These are phyloP conservation scores for Cardamine chenopodiifolia DNA, from an alignment of 345 rosid species.

Conservation along the genomic window DNA sequence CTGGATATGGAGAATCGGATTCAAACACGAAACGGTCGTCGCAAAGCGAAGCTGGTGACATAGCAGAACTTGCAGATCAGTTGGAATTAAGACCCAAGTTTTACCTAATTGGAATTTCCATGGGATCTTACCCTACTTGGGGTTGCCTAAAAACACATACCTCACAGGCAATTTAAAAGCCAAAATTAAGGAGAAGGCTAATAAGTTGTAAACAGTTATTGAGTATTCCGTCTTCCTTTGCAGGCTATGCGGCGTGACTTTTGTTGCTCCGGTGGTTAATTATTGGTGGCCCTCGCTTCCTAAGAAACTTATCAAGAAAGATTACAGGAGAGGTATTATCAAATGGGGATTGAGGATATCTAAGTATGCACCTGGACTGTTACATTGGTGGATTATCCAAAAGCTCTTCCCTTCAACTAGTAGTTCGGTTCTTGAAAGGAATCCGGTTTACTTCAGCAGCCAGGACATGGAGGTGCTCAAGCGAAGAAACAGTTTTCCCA, in stretches of 20 bases:
- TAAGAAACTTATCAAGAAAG: conserved; percentile 52
- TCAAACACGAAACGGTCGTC: conserved; percentile 58
- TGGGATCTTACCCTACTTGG: conserved; percentile 91
- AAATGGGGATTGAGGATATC: conserved; percentile 61
- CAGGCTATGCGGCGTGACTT: conserved; percentile 82
- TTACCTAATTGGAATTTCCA: conserved; percentile 75
- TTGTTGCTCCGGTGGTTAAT: conserved; percentile 76
- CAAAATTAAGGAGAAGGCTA: neutral
- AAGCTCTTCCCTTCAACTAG: conserved; percentile 60
- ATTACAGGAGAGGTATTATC: conserved; percentile 56
- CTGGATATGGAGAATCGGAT: conserved; percentile 90
- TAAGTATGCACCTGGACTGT: conserved; percentile 60
- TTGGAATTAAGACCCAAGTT: conserved; percentile 71
- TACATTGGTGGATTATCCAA: conserved; percentile 83
- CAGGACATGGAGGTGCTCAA: conserved; percentile 67
- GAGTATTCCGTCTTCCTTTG: neutral
- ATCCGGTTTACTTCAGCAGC: conserved; percentile 64
- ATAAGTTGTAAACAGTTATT: neutral
- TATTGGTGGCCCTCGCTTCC: conserved; percentile 88
- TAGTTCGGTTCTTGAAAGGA: conserved; percentile 54
- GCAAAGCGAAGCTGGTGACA: conserved; percentile 75
- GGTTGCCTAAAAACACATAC: conserved; percentile 83
- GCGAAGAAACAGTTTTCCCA: conserved; percentile 71
- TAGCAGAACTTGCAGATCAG: conserved; percentile 77
- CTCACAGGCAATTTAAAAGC: conserved; percentile 61